Evolutionary conservation across 1,284 basidiomycete species (phyloP).

Genomic region (Sutorius eximius): DNA sequence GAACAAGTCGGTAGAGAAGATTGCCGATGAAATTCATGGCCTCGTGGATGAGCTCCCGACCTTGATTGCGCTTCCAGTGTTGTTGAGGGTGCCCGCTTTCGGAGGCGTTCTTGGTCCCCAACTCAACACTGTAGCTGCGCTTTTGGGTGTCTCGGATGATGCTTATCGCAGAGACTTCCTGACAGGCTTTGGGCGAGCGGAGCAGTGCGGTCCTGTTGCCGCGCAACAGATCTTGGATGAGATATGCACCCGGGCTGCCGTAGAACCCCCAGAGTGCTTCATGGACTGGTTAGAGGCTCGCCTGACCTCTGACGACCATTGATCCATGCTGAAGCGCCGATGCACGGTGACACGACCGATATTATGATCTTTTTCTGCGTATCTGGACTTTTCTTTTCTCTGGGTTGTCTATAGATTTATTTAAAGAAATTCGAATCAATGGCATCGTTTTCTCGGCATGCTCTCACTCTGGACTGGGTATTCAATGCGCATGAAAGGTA

Average conservation of each 20-base stretch:
- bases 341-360: background rate
- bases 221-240: constrained; percentile 55
- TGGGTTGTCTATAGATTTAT: background rate
- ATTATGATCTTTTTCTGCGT: background rate
- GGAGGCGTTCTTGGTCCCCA: constrained; percentile 28
- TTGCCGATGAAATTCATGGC: constrained; percentile 44
- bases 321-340: constrained; percentile 19
- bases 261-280: constrained; percentile 34
- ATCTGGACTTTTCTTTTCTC: background rate
- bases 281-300: constrained; percentile 52
- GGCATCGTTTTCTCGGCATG: background rate
- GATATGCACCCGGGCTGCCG: constrained; percentile 36
- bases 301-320: constrained; percentile 34
- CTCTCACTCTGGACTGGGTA: background rate
- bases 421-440: background rate
- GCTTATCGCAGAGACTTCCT: constrained; percentile 68
- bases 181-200: constrained; percentile 71
- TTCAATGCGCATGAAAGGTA: background rate
- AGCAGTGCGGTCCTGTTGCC: constrained; percentile 63
- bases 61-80: constrained; percentile 65
- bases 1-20: constrained; percentile 27
- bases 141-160: constrained; percentile 58
- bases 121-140: constrained; percentile 45
- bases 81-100: constrained; percentile 46
- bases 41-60: constrained; percentile 66